A percentile compares a stretch with the other conserved stretches of the same genome.
Evolutionary conservation across 2,329 filamentous ascomycete species (phyloP).

Genomic region (Colletotrichum sp.): DNA sequence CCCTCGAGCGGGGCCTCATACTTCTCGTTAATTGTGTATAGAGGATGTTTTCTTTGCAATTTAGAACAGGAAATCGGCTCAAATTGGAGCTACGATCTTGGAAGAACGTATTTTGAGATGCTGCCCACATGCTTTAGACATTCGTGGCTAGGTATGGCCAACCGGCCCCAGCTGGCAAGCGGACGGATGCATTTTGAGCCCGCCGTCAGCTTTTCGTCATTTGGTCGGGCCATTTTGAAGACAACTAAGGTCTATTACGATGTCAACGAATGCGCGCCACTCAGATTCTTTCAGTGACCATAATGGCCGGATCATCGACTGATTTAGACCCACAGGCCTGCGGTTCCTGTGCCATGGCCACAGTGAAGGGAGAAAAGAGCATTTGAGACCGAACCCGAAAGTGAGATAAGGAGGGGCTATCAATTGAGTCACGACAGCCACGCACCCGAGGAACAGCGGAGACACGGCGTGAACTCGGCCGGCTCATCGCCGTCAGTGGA

Average conservation of each 20-base stretch:
- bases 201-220: neutral
- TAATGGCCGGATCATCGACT: neutral
- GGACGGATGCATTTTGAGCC: neutral
- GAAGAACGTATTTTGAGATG: neutral
- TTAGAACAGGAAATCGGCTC: neutral
- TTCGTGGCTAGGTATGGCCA: neutral
- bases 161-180: neutral
- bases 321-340: fast-evolving
- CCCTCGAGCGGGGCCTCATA: neutral
- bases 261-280: neutral
- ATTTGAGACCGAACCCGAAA: neutral
- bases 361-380: neutral
- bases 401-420: neutral
- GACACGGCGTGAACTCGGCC: neutral
- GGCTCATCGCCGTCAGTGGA: neutral
- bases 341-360: neutral
- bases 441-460: neutral
- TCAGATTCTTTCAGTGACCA: neutral
- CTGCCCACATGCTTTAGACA: neutral
- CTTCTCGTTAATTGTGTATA: neutral
- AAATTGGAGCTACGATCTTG: neutral
- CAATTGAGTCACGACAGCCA: neutral
- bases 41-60: neutral
- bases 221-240: neutral
- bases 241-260: fast-evolving